Evolutionary conservation across 345 rosid genomes (phyloP).

Genomic region (Euclidium syriacum): DNA sequence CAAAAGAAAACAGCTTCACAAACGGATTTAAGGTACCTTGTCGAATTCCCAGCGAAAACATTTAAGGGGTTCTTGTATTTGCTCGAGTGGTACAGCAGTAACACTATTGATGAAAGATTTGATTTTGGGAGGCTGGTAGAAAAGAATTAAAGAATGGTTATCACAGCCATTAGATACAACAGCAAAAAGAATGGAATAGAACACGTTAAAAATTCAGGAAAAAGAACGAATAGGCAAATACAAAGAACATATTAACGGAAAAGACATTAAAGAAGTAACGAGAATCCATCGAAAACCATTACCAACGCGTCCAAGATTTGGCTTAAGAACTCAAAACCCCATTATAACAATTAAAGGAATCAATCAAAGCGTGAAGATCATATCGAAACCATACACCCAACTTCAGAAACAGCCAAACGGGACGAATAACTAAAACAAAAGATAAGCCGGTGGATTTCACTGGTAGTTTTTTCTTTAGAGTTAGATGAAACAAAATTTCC

Average conservation of each 20-base stretch:
- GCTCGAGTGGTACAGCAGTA: slow-evolving; percentile 60
- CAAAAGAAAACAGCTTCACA: neutral
- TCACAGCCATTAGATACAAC: neutral
- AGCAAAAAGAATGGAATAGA: neutral
- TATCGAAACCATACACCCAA: neutral
- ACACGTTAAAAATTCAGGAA: neutral
- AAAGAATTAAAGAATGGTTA: slow-evolving; percentile 4
- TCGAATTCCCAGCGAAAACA: slow-evolving; percentile 88
- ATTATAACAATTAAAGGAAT: neutral
- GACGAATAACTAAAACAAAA: neutral
- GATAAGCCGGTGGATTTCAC: too few relatives aligned
- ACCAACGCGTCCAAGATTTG: neutral
- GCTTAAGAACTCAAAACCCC: neutral
- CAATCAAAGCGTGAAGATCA: neutral
- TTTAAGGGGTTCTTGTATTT: slow-evolving; percentile 72
- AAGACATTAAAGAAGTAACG: neutral
- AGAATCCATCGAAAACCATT: neutral
- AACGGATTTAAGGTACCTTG: slow-evolving; percentile 47
- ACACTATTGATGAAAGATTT: slow-evolving; percentile 72
- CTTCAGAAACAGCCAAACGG: neutral
- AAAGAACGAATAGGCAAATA: neutral
- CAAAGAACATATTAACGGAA: neutral
- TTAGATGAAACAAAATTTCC: neutral
- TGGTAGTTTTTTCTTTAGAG: neutral
- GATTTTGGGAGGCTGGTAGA: slow-evolving; percentile 83